These are phyloP conservation scores for Diaporthe velutina DNA, from an alignment of 2,329 filamentous ascomycete genomes.

Conservation along the genomic window DNA sequence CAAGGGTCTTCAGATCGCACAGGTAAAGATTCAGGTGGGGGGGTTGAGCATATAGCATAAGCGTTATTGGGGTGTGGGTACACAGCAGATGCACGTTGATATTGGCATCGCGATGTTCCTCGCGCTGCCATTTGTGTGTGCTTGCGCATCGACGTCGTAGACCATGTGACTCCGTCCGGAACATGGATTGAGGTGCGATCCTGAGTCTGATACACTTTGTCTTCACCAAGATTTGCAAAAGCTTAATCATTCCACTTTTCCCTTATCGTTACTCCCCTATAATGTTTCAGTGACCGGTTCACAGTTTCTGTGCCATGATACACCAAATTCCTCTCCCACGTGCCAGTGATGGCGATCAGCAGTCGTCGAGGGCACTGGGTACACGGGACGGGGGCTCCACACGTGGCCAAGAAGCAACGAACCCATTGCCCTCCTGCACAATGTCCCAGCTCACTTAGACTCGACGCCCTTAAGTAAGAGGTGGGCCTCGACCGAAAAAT, in stretches of 20 bases:
- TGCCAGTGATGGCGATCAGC: conserved; percentile 59
- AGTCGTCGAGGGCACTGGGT: conserved; percentile 51
- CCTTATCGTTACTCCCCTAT: conserved; percentile 40
- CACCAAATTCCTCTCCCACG: conserved; percentile 57
- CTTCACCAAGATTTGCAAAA: neutral
- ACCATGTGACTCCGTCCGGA: conserved; percentile 14
- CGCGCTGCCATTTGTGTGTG: neutral
- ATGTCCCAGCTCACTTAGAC: neutral
- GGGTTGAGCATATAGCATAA: neutral
- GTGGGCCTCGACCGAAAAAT: neutral
- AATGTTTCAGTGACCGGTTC: conserved; percentile 58
- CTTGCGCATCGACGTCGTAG: neutral
- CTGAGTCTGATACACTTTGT: neutral
- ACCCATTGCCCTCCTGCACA: conserved; percentile 42
- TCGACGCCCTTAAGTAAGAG: neutral
- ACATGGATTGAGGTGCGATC: neutral
- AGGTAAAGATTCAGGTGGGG: neutral
- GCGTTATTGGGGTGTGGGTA: conserved; percentile 1
- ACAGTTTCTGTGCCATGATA: conserved; percentile 48
- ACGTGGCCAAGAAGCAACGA: conserved; percentile 65
- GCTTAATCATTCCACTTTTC: neutral
- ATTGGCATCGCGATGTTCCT: neutral
- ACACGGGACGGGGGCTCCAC: conserved; percentile 70
- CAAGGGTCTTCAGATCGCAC: neutral
- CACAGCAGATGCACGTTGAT: conserved; percentile 14